phyloP scores from a whole-genome alignment of 2,329 filamentous ascomycete species.

The Aquanectria penicillioides region DNA sequence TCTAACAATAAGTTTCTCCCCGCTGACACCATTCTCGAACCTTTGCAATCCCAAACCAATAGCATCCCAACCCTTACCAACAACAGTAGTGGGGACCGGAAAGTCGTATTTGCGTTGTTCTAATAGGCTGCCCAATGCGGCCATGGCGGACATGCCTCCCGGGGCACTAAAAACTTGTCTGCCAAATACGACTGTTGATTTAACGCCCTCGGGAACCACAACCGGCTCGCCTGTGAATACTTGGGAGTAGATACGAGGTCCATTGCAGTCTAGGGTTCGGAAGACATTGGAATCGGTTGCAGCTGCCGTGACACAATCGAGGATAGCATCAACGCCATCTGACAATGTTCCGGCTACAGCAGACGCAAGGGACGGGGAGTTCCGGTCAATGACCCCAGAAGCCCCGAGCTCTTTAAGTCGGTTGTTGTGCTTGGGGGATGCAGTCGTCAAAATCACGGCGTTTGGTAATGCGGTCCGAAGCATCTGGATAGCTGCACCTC shows the following conservation, averaged over 20 bases:
- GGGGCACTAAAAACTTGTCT: conserved; percentile 27
- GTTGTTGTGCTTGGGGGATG: conserved; percentile 21
- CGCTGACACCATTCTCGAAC: conserved; percentile 28
- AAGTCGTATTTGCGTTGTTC: conserved; percentile 25
- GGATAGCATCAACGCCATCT: conserved; percentile 31
- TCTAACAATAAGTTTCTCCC: conserved; percentile 31
- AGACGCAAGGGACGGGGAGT: conserved; percentile 8
- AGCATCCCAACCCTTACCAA: conserved; percentile 28
- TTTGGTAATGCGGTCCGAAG: conserved; percentile 29
- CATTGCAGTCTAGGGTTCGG: not conserved
- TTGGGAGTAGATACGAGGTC: conserved; percentile 28
- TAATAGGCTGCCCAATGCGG: conserved; percentile 18
- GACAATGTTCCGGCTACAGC: not conserved
- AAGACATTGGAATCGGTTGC: conserved; percentile 20
- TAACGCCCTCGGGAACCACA: conserved; percentile 12
- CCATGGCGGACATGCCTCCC: conserved; percentile 27
- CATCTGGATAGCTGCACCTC: conserved; percentile 33
- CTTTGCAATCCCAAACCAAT: conserved; percentile 19
- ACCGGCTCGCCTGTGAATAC: conserved; percentile 29
- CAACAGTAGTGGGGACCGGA: conserved; percentile 23
- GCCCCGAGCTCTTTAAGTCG: conserved; percentile 25
- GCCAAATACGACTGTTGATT: conserved; percentile 24
- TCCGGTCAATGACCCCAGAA: conserved; percentile 19
- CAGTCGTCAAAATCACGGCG: conserved; percentile 24
- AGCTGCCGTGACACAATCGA: conserved; percentile 33